Evolutionary conservation across 495 filamentous ascomycete genomes (phyloP).

Genomic region (Aspergillus asperescens): DNA sequence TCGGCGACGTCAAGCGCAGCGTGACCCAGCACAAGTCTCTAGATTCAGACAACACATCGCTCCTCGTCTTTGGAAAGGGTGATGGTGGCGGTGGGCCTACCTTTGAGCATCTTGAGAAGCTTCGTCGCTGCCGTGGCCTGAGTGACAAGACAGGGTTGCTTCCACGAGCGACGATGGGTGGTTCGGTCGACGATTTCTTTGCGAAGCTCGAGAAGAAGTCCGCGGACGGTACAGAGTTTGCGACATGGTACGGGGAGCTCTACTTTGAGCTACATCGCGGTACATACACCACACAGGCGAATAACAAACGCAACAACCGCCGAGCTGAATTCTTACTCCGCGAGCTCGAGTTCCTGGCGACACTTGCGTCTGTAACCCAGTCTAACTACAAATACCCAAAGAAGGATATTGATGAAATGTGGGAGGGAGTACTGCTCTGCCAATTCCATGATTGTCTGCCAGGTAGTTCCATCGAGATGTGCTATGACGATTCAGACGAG

Average conservation of each 20-base stretch:
- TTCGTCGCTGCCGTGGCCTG: constrained; percentile 88
- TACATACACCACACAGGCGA: constrained; percentile 94
- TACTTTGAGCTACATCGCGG: constrained; percentile 97
- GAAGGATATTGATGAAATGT: constrained; percentile 83
- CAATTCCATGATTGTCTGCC: constrained; percentile 98
- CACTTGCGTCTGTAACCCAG: constrained; percentile 68
- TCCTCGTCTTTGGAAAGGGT: constrained; percentile 92
- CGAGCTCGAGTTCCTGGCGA: constrained; percentile 84
- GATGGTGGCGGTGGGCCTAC: constrained; percentile 95
- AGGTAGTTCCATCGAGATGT: constrained; percentile 95
- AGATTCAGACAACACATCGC: constrained; percentile 79
- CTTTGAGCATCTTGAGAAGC: constrained; percentile 89
- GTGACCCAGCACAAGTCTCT: constrained; percentile 91
- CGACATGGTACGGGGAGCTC: constrained; percentile 96
- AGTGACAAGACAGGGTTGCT: constrained; percentile 80
- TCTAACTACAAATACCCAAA: constrained; percentile 81
- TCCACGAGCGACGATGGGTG: constrained; percentile 83
- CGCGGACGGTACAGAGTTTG: constrained; percentile 67
- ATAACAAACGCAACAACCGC: constrained; percentile 93
- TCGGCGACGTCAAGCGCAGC: constrained; percentile 90
- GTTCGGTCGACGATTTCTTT: constrained; percentile 96
- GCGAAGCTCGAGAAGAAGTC: constrained; percentile 68
- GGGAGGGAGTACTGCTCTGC: constrained; percentile 80
- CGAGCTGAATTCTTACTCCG: constrained; percentile 77
- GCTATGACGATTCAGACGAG: constrained; percentile 87